Percentiles rank a stretch among this genome's conserved stretches.
Evolutionary conservation across 495 filamentous ascomycete genomes (phyloP).

Genomic region (Penicillium canariense): DNA sequence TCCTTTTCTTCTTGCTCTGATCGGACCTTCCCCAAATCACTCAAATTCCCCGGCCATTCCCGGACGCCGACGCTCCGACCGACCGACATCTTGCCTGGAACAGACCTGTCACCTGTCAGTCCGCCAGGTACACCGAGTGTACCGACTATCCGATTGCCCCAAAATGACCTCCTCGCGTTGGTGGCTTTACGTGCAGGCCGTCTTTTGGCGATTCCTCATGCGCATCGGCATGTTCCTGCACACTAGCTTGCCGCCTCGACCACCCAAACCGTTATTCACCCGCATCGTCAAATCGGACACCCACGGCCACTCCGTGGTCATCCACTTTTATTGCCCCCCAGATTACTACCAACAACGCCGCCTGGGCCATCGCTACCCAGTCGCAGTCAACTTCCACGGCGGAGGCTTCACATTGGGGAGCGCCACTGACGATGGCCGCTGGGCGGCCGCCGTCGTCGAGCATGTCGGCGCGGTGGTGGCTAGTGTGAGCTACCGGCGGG

Average conservation of each 20-base stretch:
- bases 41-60: conserved; percentile 4
- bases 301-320: conserved; percentile 52
- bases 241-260: conserved; percentile 61
- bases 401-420: conserved; percentile 75
- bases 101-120: neutral
- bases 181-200: conserved; percentile 69
- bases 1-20: neutral
- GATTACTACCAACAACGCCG: conserved; percentile 48
- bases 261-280: conserved; percentile 65
- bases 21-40: neutral
- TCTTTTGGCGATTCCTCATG: conserved; percentile 77
- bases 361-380: conserved; percentile 49
- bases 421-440: conserved; percentile 69
- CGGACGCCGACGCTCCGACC: neutral
- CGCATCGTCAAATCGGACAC: conserved; percentile 58
- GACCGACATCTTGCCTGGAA: conserved; percentile 2
- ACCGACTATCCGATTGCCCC: conserved; percentile 3
- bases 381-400: conserved; percentile 73
- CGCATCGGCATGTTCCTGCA: conserved; percentile 76
- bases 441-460: conserved; percentile 55
- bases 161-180: conserved; percentile 56
- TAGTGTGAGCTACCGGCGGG: conserved; percentile 73
- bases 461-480: conserved; percentile 62
- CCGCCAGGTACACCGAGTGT: neutral
- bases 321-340: conserved; percentile 78